A percentile compares a stretch with the other conserved stretches of the same genome.
Evolutionary conservation across 2,329 filamentous ascomycete genomes (phyloP).

Genomic region (Beauveria bassiana): DNA sequence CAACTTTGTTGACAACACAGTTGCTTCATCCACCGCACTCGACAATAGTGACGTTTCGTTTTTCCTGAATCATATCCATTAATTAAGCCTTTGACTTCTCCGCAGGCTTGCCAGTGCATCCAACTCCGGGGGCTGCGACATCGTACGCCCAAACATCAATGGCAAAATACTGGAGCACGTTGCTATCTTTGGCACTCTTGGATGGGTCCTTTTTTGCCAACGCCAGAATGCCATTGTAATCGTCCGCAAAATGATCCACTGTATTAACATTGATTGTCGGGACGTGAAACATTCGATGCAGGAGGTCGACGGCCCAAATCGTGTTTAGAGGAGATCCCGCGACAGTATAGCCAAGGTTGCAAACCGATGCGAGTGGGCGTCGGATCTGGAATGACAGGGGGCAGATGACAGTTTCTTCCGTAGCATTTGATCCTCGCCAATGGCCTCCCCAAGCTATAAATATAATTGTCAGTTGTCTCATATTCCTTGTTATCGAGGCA

Average conservation of each 20-base stretch:
- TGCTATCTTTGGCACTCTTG: slow-evolving; percentile 47
- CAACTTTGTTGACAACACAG: slow-evolving; percentile 27
- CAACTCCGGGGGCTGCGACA: slow-evolving; percentile 53
- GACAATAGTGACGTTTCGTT: not conserved
- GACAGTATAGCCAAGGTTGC: slow-evolving; percentile 55
- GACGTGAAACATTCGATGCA: slow-evolving; percentile 60
- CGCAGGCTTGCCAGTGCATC: slow-evolving; percentile 44
- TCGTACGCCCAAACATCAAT: slow-evolving; percentile 60
- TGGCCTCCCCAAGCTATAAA: slow-evolving; percentile 55
- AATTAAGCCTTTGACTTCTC: slow-evolving; percentile 4
- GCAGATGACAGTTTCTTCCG: slow-evolving; percentile 63
- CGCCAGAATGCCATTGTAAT: slow-evolving; percentile 45
- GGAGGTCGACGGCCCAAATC: slow-evolving; percentile 59
- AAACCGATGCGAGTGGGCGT: slow-evolving; percentile 50
- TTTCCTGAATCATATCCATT: not conserved
- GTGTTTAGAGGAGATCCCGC: slow-evolving; percentile 46
- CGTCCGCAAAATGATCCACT: slow-evolving; percentile 56
- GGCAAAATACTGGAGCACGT: slow-evolving; percentile 61
- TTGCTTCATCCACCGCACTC: not conserved
- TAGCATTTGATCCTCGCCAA: slow-evolving; percentile 58
- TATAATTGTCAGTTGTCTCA: not conserved
- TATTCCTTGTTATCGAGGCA: not conserved
- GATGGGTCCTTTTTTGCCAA: slow-evolving; percentile 41
- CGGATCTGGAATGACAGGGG: slow-evolving; percentile 51
- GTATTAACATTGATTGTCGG: slow-evolving; percentile 50